Base-by-base conservation (phyloP, 805 yeast genomes). In the Starmerella apis region DNA sequence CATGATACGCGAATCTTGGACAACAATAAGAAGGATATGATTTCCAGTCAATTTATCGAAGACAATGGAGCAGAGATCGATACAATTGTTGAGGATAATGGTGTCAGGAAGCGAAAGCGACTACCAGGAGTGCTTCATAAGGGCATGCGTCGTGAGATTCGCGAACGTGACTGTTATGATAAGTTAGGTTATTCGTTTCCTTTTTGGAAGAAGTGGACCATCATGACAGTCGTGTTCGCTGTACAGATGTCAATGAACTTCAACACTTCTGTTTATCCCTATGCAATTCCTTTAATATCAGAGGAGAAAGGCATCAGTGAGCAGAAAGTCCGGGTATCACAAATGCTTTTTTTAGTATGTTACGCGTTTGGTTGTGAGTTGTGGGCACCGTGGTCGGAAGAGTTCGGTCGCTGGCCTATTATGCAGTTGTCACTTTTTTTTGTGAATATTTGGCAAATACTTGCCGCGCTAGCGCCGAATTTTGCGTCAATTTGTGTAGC, bases 341-440 rank as follows among this genome's bases (percentile, higher is more conserved):
- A 77, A 52, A 62, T 77, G 13, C 54, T 76, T 37, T 77, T 73
- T 53, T 76, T 77, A 11, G 61, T 76, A 16, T 78, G 78, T 5
- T 77, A 77, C 57, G 82, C 79, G 37, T 46, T 75, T 30, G 80
- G 80, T 2, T 78, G 79, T 4, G 68, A 76, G 64, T 53, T 75
- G 2, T 74, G 76, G 55, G 81, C 86, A 1, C 88, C 88, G 2
- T 61, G 83, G 27, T 77, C 83, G 43, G 90, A 83, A 59, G 70
- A 79, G 54, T 73, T 75, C 54, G 90, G 88, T 1, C 67, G 88
- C 38, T 70, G 73, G 55, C 63, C 73, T 3, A 81, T 83, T 3
- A 73, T 80, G 55, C 75, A 76, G 54, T 53, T 65, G 19, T 73
- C 81, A 10, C 70, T 77, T 37, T 72, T 78, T 69, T 56, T 78